These are phyloP conservation scores for Emergomyces orientalis DNA, from an alignment of 2,329 filamentous ascomycete species.

Conservation along the genomic window DNA sequence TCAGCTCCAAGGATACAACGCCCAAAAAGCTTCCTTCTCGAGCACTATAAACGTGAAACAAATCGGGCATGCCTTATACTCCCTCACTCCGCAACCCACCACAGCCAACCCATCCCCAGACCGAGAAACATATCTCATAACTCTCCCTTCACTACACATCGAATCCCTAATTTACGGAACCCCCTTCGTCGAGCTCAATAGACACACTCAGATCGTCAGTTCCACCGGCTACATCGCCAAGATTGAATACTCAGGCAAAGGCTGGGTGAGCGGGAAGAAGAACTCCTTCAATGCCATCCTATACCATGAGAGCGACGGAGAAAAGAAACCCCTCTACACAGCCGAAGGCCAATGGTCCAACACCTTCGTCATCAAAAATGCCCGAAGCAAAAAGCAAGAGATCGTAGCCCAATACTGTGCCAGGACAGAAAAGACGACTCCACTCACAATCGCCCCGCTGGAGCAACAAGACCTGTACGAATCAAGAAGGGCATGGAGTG, in stretches of 20 bases:
- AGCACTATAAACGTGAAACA: slow-evolving; percentile 93
- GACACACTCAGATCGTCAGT: slow-evolving; percentile 73
- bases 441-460: slow-evolving; percentile 61
- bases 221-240: slow-evolving; percentile 79
- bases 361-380: slow-evolving; percentile 66
- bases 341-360: slow-evolving; percentile 86
- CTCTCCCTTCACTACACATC: slow-evolving; percentile 82
- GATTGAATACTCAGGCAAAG: slow-evolving; percentile 87
- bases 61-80: slow-evolving; percentile 77
- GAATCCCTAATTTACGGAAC: slow-evolving; percentile 68
- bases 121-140: slow-evolving; percentile 74
- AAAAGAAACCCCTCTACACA: slow-evolving; percentile 63
- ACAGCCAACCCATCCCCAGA: slow-evolving; percentile 34
- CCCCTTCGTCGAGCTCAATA: slow-evolving; percentile 86
- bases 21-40: slow-evolving; percentile 90
- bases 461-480: slow-evolving; percentile 80
- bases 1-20: slow-evolving; percentile 71
- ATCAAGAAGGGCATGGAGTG: slow-evolving; percentile 76
- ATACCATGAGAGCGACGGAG: slow-evolving; percentile 58
- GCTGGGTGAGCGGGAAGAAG: slow-evolving; percentile 93
- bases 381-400: slow-evolving; percentile 40
- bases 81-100: slow-evolving; percentile 50
- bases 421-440: slow-evolving; percentile 49
- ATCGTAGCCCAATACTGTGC: slow-evolving; percentile 53
- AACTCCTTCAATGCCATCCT: slow-evolving; percentile 74